Conservation (phyloP, 2,329 filamentous ascomycete genomes). For the Shiraia sp. region DNA sequence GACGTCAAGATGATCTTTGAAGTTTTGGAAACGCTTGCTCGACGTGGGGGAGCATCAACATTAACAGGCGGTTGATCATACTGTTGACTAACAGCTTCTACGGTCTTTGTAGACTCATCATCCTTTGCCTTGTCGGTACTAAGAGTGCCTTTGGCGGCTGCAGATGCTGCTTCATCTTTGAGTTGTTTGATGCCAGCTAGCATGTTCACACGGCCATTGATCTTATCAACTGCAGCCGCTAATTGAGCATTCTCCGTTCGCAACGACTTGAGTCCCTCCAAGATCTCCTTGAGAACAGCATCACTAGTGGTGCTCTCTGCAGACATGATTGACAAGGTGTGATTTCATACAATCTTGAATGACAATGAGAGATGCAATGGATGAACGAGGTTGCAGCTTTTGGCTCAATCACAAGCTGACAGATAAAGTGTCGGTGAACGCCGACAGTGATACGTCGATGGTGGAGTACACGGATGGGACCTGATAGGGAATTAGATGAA, state of each 20-base stretch:
- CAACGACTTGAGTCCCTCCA: slow-evolving; percentile 59
- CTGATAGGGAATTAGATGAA: slow-evolving; percentile 3
- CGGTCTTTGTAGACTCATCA: slow-evolving; percentile 35
- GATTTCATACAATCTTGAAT: slow-evolving; percentile 5
- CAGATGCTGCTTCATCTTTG: slow-evolving; percentile 51
- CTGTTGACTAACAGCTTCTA: slow-evolving; percentile 46
- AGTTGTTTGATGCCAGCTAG: slow-evolving; percentile 62
- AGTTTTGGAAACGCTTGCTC: slow-evolving; percentile 51
- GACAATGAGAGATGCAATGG: slow-evolving; percentile 1
- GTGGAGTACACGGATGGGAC: too few relatives aligned
- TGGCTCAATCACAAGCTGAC: slow-evolving; percentile 7
- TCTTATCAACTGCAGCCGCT: slow-evolving; percentile 60
- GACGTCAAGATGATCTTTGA: slow-evolving; percentile 75
- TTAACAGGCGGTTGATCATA: slow-evolving; percentile 42
- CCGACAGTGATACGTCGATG: not conserved
- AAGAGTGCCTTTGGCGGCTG: slow-evolving; percentile 25
- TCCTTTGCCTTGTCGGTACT: slow-evolving; percentile 37
- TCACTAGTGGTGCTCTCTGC: slow-evolving; percentile 34
- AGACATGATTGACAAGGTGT: slow-evolving; percentile 30
- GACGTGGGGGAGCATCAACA: slow-evolving; percentile 41
- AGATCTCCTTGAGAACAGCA: slow-evolving; percentile 58
- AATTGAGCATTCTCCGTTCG: slow-evolving; percentile 61
- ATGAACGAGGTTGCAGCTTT: slow-evolving; percentile 2
- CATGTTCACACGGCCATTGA: slow-evolving; percentile 65
- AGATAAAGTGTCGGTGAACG: slow-evolving; percentile 13